Conservation (phyloP, 2,329 filamentous ascomycete genomes). For the Diaporthe helianthi region DNA sequence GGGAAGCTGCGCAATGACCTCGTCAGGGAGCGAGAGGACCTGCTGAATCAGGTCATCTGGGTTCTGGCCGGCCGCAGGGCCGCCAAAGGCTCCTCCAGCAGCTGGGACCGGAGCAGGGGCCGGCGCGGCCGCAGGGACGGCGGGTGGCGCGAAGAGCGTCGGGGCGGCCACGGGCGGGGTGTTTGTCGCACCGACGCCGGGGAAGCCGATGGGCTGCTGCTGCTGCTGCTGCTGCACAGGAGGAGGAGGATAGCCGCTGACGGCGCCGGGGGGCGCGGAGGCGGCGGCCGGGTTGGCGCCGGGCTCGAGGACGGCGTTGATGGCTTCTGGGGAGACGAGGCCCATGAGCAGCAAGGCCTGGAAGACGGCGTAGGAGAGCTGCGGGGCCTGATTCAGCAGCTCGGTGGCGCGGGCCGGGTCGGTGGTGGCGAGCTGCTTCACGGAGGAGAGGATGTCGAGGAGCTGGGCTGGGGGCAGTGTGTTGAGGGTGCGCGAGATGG, state of each 20-base stretch:
- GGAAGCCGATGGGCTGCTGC: conserved; percentile 44
- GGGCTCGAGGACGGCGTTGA: conserved; percentile 80
- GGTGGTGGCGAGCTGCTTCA: conserved; percentile 85
- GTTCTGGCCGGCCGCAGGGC: conserved; percentile 51
- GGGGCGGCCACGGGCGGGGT: conserved; percentile 56
- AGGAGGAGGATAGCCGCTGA: conserved; percentile 45
- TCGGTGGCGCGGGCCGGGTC: conserved; percentile 87
- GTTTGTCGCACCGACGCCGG: conserved; percentile 48
- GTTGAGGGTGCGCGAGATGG: conserved; percentile 89
- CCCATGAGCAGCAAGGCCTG: conserved; percentile 93
- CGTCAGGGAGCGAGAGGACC: conserved; percentile 80
- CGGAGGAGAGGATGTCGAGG: conserved; percentile 90
- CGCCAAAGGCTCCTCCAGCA: conserved; percentile 45
- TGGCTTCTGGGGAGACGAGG: conserved; percentile 83
- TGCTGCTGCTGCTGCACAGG: conserved; percentile 36
- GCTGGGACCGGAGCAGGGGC: conserved; percentile 42
- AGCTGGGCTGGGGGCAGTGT: conserved; percentile 87
- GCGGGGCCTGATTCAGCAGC: conserved; percentile 85
- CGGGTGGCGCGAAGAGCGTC: conserved; percentile 55
- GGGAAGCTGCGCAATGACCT: conserved; percentile 80
- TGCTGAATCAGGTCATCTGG: conserved; percentile 80
- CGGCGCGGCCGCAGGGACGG: conserved; percentile 41
- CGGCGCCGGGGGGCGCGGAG: too few relatives aligned
- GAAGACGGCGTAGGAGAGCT: conserved; percentile 94
- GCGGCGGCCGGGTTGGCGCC: conserved; percentile 48